Base-by-base conservation (phyloP, 2,329 filamentous ascomycete species). In the Diaporthe citrichinensis region DNA sequence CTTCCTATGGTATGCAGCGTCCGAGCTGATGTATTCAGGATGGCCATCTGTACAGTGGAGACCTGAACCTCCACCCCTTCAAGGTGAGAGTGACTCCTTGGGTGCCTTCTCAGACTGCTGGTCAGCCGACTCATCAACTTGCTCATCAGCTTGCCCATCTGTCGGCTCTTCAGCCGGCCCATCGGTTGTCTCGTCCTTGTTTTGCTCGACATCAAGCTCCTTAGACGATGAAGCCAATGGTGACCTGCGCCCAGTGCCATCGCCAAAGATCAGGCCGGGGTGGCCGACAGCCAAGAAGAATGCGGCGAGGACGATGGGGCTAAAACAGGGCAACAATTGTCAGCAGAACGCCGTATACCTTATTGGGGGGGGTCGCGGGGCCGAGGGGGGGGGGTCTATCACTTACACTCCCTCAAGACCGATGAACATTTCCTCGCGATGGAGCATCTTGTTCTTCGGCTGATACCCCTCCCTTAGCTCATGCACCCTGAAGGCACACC, bases 391-490 rank as follows among this genome's bases (percentile, higher is more conserved):
- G 12, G 9, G 7, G 25, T 7, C 23, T n/a, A n/a, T 36, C 3
- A 76, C 76, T 68, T n/a, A 72, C 65, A 65, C 49, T 36, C 76
- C 71, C 62, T 75, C 71, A 15, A 78, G 76, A 72, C 77, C 78
- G 9, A 62, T 78, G n/a, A 79, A 80, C 61, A 79, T 62, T 57
- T 76, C 67, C 9, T 67, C 77, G 2, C 41, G 25, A n/a, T 46
- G 49, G 20, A 73, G 46, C n/a, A 39, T 77, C 23, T 78, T 57
- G 55, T 92, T 89, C 73, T 93, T 81, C 8, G 85, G 81, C 0
- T 90, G 91, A 85, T 92, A 94, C 1, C 92, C 92, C 53, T 91
- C 84, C 76, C 88, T 90, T 76, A 94, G 82, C 83, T 94, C 92
- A 14, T 90, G 90, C 57, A 93, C 90, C 72, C 92, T 87, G 81